Evolutionary conservation across 1,139 yeast species (phyloP), one percentile per base, ranked within the genome.

Genomic region (Protomyces macrosporus): DNA sequence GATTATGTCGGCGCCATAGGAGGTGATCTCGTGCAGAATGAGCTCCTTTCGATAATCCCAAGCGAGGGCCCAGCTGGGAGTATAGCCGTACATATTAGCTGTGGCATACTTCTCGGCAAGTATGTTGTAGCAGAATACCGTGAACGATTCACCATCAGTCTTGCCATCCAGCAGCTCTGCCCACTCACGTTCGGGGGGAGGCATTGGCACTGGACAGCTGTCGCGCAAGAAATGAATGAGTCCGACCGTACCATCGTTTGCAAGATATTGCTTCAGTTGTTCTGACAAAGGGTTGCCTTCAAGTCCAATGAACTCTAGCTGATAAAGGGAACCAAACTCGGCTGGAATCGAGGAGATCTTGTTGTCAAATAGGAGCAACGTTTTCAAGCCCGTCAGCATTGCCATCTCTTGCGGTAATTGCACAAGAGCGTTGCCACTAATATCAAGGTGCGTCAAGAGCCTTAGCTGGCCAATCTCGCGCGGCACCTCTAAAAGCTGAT

Each of bases 81-180:
- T 90, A 73, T 89, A 93, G 71, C 88, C 91, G 74, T 89, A 95
- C 87, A 91, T 82, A 74, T 85, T 88, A 30, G 95, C 82, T 7
- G 97, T 90, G 3, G 98, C 98, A 77, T 91, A 91, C 74, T 88
- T 95, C 73, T 93, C 98, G 75, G 98, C 93, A 72, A 93, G 80
- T 2, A 96, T 89, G 75, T 93, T 93, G 78, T 90, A 93, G 56
- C 91, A 85, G 81, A 90, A 80, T 63, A 91, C 78, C 0, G 97
- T 88, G 74, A 93, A 90, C 14, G 67, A 60, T 53, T 76, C 71
- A 66, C 75, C 74, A 68, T 75, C 63, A 34, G 74, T 76, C 14
- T 72, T 70, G 69, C 71, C 67, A 67, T 68, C 68, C 6, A 66
- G 68, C 32, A 66, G 67, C 48, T 65, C 65, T 10, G 68, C 65